Evolutionary conservation across 106 monocot genomes (phyloP), one percentile per base, ranked within the genome.

Genomic region (Cymbidium sinense): DNA sequence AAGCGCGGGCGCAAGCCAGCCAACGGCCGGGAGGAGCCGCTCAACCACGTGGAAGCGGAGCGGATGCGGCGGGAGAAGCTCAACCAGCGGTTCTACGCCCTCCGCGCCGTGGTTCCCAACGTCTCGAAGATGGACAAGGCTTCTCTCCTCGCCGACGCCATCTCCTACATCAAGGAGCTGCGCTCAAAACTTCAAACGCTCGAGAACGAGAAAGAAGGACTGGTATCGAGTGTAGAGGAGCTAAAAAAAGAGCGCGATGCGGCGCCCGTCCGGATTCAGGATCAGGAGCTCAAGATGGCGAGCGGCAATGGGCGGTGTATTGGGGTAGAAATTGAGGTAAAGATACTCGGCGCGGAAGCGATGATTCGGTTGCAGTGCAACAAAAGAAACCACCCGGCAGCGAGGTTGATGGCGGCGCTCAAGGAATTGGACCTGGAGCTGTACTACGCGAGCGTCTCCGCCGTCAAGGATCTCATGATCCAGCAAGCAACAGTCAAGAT

Each of bases 101-200:
- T 95, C 39, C 90, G 95, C 4, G 95, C 95, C 1, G 95, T 95
- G 5, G 95, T 95, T 54, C 95, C 95, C 65, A 95, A 92, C 51
- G 95, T 95, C 43, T 95, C 95, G 2, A 95, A 95, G 82, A 95
- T 95, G 95, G 95, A 95, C 84, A 95, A 95, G 77, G 95, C 95
- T 2, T 95, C 95, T 19, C 88, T 95, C 13, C 87, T 95, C 21
- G 93, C 90, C 34, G 95, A 95, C 37, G 95, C 95, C 44, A 87
- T 95, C 44, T 77, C 95, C 7, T 95, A 87, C 82, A 95, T 95
- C 84, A 90, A 90, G 41, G 88, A 93, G 67, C 85, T 95, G 21
- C 81, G 85, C 2, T 36, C 78, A n/a, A 88, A 84, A 70, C 18
- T 86, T 2, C 77, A 87, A 75, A 9, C 74, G 0, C 4, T 89